Percentiles rank a stretch among this genome's conserved stretches.
phyloP scores from a whole-genome alignment of 2,329 filamentous ascomycete species.

The Hypoxylon sp. region DNA sequence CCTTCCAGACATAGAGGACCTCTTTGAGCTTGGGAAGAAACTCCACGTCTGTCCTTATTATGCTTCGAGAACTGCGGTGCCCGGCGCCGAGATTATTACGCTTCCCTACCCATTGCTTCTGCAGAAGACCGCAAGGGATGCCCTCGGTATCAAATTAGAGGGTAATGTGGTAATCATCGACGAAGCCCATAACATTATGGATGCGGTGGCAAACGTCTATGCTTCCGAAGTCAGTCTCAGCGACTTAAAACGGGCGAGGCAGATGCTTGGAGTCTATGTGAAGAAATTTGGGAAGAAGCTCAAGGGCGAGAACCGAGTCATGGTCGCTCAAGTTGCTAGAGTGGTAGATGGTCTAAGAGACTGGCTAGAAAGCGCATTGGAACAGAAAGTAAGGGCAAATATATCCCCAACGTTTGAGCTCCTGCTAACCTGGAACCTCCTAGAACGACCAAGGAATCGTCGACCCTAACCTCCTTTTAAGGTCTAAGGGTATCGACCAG shows the following conservation, averaged over 20 bases:
- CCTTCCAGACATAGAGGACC: constrained; percentile 93
- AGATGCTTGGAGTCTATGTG: constrained; percentile 85
- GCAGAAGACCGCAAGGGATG: constrained; percentile 88
- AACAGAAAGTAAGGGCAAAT: constrained; percentile 60
- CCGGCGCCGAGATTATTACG: constrained; percentile 88
- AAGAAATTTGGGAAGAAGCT: constrained; percentile 89
- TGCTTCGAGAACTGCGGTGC: constrained; percentile 88
- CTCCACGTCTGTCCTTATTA: constrained; percentile 95
- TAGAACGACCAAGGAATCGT: constrained; percentile 75
- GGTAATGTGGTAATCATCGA: constrained; percentile 95
- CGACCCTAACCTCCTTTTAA: constrained; percentile 79
- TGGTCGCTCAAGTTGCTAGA: constrained; percentile 88
- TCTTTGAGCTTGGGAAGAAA: constrained; percentile 81
- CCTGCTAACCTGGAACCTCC: constrained; percentile 35
- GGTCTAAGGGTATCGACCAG: constrained; percentile 90
- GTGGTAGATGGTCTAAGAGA: constrained; percentile 83
- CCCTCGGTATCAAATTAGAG: constrained; percentile 87
- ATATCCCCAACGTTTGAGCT: constrained; percentile 11
- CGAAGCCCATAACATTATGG: constrained; percentile 98
- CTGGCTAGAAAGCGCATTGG: constrained; percentile 73
- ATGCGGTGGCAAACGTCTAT: constrained; percentile 89
- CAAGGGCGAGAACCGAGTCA: constrained; percentile 91
- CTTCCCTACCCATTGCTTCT: constrained; percentile 92
- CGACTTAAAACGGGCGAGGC: constrained; percentile 80
- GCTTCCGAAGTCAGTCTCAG: constrained; percentile 81